Conservation (phyloP, 2,329 filamentous ascomycete genomes). For the Alternaria arbusti region DNA sequence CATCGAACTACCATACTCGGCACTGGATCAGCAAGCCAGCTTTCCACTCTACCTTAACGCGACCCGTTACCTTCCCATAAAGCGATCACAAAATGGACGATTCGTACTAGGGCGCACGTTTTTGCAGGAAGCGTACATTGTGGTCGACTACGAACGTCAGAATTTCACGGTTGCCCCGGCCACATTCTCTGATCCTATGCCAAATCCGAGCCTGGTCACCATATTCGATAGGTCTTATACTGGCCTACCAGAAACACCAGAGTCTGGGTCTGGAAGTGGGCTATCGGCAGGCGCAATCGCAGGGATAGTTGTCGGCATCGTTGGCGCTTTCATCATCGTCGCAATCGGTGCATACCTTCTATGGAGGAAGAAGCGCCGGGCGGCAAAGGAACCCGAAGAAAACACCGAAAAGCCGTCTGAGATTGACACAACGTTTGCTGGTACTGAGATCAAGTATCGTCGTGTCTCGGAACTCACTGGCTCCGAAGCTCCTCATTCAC, state of each 20-base stretch:
- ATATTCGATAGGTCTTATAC: slow-evolving; percentile 33
- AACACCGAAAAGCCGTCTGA: slow-evolving; percentile 26
- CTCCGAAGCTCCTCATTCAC: slow-evolving; percentile 36
- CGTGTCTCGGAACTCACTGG: slow-evolving; percentile 44
- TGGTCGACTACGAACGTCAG: slow-evolving; percentile 46
- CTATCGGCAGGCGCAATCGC: slow-evolving; percentile 40
- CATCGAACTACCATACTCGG: slow-evolving; percentile 37
- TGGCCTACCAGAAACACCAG: not conserved
- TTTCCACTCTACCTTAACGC: slow-evolving; percentile 16
- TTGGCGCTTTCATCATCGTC: slow-evolving; percentile 30
- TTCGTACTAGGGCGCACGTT: slow-evolving; percentile 45
- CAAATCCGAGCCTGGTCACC: slow-evolving; percentile 21
- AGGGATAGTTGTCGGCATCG: slow-evolving; percentile 44
- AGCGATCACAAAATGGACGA: slow-evolving; percentile 27
- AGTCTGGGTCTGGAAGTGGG: slow-evolving; percentile 8
- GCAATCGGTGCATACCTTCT: slow-evolving; percentile 36
- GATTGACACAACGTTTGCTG: slow-evolving; percentile 38
- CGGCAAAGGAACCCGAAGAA: slow-evolving; percentile 8
- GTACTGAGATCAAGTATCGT: slow-evolving; percentile 38
- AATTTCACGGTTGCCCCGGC: slow-evolving; percentile 44
- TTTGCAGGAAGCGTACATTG: slow-evolving; percentile 47
- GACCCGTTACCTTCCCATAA: slow-evolving; percentile 42
- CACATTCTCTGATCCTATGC: slow-evolving; percentile 27
- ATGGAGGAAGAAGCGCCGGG: slow-evolving; percentile 32
- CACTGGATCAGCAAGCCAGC: slow-evolving; percentile 30